Conservation (phyloP, 202 grass and related monocot genomes). For the Thinopyrum obtusiflorum region DNA sequence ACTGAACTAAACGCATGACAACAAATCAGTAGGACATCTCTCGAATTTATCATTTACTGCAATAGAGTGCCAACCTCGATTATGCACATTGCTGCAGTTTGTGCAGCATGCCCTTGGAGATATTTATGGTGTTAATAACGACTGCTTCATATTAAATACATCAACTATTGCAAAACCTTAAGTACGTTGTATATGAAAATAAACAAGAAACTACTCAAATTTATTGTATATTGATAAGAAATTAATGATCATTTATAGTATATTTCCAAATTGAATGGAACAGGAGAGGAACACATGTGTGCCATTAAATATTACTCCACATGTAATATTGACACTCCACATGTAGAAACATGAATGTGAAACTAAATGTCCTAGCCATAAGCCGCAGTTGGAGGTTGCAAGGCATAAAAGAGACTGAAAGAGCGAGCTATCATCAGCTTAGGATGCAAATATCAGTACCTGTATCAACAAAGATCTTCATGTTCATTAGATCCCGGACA, state of each 20-base stretch:
- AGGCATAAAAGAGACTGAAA: constrained; percentile 1
- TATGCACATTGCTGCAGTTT: not conserved
- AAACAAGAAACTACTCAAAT: not conserved
- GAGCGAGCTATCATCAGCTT: not conserved
- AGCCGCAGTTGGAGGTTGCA: not conserved
- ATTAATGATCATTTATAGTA: not conserved
- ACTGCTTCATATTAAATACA: not conserved
- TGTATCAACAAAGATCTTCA: constrained; percentile 99
- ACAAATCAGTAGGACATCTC: not conserved
- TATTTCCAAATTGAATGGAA: not conserved
- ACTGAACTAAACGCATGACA: not conserved
- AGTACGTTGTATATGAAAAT: not conserved
- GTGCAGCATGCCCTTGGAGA: not conserved
- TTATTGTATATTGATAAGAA: not conserved
- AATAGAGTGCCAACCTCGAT: not conserved
- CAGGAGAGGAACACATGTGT: not conserved
- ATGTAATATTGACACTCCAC: not conserved
- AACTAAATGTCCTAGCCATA: not conserved
- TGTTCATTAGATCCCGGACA: constrained; percentile 83
- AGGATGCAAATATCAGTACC: constrained; percentile 42
- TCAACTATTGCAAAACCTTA: not conserved
- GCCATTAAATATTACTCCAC: not conserved
- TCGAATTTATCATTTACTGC: not conserved
- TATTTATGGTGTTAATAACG: not conserved
- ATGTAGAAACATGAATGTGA: not conserved